phyloP scores from a whole-genome alignment of 2,329 filamentous ascomycete genomes.

The Chaetomiaceae sp. region DNA sequence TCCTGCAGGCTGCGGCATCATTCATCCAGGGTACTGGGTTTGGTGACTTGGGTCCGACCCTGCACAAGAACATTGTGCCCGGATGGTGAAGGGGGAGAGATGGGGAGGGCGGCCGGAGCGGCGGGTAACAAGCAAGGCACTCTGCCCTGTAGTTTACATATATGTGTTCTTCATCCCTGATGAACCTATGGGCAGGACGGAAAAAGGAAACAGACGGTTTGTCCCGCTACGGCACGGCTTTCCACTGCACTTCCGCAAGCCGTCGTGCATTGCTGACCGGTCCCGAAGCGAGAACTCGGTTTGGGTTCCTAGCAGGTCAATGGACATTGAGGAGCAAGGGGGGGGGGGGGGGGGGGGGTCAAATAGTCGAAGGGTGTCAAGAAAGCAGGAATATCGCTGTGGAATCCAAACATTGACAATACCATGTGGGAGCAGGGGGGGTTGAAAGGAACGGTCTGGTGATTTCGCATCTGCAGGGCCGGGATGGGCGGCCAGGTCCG shows the following conservation, averaged over 20 bases:
- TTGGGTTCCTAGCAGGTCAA: background rate
- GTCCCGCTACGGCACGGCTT: background rate
- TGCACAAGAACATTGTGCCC: background rate
- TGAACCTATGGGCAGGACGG: too few relatives aligned
- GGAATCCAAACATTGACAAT: background rate
- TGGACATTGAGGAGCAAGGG: background rate
- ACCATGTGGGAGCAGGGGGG: background rate
- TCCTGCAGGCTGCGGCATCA: background rate
- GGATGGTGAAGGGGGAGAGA: background rate
- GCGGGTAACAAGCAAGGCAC: background rate
- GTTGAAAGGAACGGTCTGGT: background rate
- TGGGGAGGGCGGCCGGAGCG: background rate
- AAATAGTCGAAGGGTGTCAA: background rate
- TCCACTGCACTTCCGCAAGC: background rate
- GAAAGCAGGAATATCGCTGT: background rate
- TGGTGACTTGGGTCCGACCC: background rate
- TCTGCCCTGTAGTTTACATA: too few relatives aligned
- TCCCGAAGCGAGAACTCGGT: background rate
- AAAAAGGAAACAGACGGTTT: background rate
- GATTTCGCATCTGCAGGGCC: background rate
- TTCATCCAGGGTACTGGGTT: background rate
- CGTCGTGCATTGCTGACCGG: background rate
- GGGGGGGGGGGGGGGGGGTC: too few relatives aligned
- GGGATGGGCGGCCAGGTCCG: background rate
- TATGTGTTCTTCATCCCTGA: background rate